Base-by-base conservation (phyloP, 2,329 filamentous ascomycete genomes). In the Volutella citrinella region DNA sequence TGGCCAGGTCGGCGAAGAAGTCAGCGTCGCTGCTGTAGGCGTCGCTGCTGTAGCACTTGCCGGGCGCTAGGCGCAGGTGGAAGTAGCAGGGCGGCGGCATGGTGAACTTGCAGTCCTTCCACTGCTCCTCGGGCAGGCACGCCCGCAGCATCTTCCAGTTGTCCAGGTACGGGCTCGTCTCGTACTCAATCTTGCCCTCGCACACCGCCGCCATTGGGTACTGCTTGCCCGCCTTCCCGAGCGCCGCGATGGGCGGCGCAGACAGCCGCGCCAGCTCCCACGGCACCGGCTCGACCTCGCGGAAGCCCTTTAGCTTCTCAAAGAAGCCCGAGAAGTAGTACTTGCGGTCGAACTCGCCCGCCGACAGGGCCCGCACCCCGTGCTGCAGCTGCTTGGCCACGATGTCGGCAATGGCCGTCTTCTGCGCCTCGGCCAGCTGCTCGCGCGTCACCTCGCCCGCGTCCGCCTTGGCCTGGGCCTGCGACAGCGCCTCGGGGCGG, bases 41-140 rank as follows among this genome's bases (percentile, higher is more conserved):
- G 7, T 70, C 65, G 37, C 68, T 63, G 36, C 64, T 68, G 54
- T 76, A 78, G 38, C 72, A 73, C 45, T 68, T 68, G 52, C 61
- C 74, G 12, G 69, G 66, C 33, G 69, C 68, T 43, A 75, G 69
- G 30, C 53, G 49, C 28, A 66, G 48, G 57, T 86, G 82, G 55
- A 84, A 85, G 74, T 80, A 84, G 56, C 77, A 77, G 3, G 80
- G 79, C 5, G 80, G 77, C 13, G 80, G 76, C 49, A 85, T 64
- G 13, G 81, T 84, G 47, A 85, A 72, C 65, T 86, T 84, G 58
- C 81, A 75, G 51, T 81, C 74, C 36, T 69, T 70, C 61, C 78
- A 76, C 46, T 80, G 66, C 39, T 77, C 73, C 27, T 72, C 62
- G 3, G 80, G 73, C 2, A 85, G 66, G 10, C 50, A 42, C 28